A percentile compares a stretch with the other conserved stretches of the same genome.
These are phyloP conservation scores for Colletotrichum incanum DNA, from an alignment of 2,329 filamentous ascomycete species.

Conservation along the genomic window DNA sequence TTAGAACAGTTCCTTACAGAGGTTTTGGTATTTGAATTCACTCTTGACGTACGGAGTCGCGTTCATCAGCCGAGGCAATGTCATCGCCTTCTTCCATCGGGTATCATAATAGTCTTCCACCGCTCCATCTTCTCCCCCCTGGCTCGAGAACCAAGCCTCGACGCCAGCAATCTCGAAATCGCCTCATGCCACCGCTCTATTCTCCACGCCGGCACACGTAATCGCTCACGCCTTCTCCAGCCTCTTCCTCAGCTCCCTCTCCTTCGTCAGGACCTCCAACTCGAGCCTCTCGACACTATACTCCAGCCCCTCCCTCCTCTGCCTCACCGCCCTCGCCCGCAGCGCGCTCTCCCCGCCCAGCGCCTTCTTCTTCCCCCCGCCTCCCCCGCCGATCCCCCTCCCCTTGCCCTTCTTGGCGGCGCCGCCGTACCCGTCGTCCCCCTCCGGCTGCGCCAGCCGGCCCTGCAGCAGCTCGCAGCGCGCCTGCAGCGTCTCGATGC, in stretches of 20 bases:
- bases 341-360: constrained; percentile 70
- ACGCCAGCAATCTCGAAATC: neutral
- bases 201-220: neutral
- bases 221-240: constrained; percentile 57
- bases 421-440: constrained; percentile 43
- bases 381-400: constrained; percentile 14
- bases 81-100: constrained; percentile 15
- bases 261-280: constrained; percentile 86
- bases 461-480: constrained; percentile 89
- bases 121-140: no score
- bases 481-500: constrained; percentile 87
- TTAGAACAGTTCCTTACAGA: neutral
- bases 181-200: no score
- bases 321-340: constrained; percentile 74
- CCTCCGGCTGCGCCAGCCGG: constrained; percentile 57
- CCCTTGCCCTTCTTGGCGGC: constrained; percentile 46
- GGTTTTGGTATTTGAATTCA: neutral
- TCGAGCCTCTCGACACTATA: constrained; percentile 91
- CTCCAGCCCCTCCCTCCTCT: constrained; percentile 87
- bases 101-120: constrained; percentile 29
- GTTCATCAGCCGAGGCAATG: neutral
- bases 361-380: constrained; percentile 45
- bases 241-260: constrained; percentile 70
- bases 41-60: no score
- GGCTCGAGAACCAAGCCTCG: no score